Conservation (phyloP, 78 protist genomes). For the Polysphondylium violaceum region DNA sequence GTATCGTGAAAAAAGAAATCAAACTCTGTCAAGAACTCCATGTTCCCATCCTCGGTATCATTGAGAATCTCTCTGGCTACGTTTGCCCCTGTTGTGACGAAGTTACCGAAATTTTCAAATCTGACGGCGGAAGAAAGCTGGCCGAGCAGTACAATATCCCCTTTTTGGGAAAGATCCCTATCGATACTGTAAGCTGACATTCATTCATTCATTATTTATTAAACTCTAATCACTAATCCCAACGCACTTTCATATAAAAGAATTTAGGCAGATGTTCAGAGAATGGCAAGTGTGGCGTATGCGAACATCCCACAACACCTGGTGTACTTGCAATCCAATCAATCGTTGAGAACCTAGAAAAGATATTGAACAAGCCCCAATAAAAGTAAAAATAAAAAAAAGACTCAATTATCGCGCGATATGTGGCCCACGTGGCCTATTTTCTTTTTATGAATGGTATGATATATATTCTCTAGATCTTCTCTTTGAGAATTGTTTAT, state of each 20-base stretch:
- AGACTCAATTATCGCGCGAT: background rate
- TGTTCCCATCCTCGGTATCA: slow-evolving; percentile 61
- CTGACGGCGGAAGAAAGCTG: slow-evolving; percentile 75
- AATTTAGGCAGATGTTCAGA: slow-evolving; percentile 50
- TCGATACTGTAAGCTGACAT: slow-evolving; percentile 64
- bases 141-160: slow-evolving; percentile 60
- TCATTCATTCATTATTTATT: background rate
- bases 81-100: slow-evolving; percentile 86
- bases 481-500: too few species aligned
- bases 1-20: slow-evolving; percentile 74
- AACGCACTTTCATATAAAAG: background rate
- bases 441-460: too few species aligned
- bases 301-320: slow-evolving; percentile 30
- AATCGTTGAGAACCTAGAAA: slow-evolving; percentile 21
- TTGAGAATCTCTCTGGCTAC: slow-evolving; percentile 71
- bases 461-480: too few species aligned
- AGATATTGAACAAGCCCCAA: background rate
- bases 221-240: background rate
- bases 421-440: too few species aligned
- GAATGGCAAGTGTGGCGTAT: slow-evolving; percentile 43
- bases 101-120: slow-evolving; percentile 68
- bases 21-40: slow-evolving; percentile 39
- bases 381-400: background rate
- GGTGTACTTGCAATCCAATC: slow-evolving; percentile 15
- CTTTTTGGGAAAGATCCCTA: slow-evolving; percentile 83